Evolutionary conservation across 306 rosid species (phyloP), one percentile per base, ranked within the genome.

Genomic region (Nissolia schottii): DNA sequence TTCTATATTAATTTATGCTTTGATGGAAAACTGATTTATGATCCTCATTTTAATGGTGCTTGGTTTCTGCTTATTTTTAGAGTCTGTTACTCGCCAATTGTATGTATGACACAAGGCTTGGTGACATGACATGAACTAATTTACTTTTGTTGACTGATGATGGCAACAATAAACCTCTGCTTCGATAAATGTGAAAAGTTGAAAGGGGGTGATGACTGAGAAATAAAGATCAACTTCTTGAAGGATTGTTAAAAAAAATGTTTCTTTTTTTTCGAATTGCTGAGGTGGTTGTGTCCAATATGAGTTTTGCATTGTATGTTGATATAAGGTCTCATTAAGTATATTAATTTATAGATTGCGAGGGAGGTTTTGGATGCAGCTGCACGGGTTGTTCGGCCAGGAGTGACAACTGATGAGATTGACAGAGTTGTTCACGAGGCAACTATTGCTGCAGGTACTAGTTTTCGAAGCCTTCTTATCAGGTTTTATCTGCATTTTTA

Each of bases 311-410:
- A 7, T 18, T 29, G 18, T 66, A 22, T 37, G 22, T 51, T 51
- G 4, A 11, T 60, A 27, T 25, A 37, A 18, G 4, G 46, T 49
- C 20, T 46, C 1, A 35, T 45, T 64, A 22, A 40, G 34, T 31
- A 59, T 29, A 38, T 40, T 65, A n/a, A 34, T 69, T 31, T 73
- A 60, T 63, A 91, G 99, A 85, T 94, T 85, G 92, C 77, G 53
- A 91, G 99, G 64, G 89, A 94, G 73, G 97, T 91, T 54, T 80
- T 94, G 80, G 97, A 94, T 86, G 95, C 91, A 56, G 96, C 96
- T 77, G 97, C 99, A 71, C 82, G 87, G 70, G 78, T 87, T 65
- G 84, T 94, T 75, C 74, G 11, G 57, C 97, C 97, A n/a, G 99
- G 97, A 62, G 91, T 91, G 59, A 94, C 91, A 11, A 94, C 99